phyloP scores from a whole-genome alignment of 2,329 filamentous ascomycete species.

The Penicillium oxalicum region DNA sequence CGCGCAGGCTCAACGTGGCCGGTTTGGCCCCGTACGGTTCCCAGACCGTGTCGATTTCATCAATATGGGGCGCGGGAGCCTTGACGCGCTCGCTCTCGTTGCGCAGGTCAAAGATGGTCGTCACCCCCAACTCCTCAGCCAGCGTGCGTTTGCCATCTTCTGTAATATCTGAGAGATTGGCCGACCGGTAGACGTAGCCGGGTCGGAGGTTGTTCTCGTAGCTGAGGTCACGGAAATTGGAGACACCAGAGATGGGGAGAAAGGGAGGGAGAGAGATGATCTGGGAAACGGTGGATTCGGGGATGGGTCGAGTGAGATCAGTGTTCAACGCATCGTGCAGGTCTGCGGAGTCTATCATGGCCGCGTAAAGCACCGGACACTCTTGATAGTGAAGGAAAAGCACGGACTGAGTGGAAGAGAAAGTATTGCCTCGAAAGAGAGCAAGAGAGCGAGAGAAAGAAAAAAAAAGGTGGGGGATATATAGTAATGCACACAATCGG shows the following conservation, averaged over 20 bases:
- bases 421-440: too few species aligned
- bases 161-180: conserved; percentile 57
- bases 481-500: too few species aligned
- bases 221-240: conserved; percentile 26
- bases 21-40: conserved; percentile 47
- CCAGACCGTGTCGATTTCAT: conserved; percentile 51
- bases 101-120: conserved; percentile 63
- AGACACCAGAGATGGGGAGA: conserved; percentile 21
- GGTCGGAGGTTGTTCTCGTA: conserved; percentile 39
- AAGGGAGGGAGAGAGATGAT: conserved; percentile 25
- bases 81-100: conserved; percentile 44
- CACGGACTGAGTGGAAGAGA: too few species aligned
- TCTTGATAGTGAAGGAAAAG: not conserved
- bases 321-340: conserved; percentile 19
- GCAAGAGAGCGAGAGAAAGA: too few species aligned
- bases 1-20: conserved; percentile 14
- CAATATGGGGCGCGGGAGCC: conserved; percentile 46
- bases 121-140: conserved; percentile 50
- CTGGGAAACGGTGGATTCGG: conserved; percentile 13
- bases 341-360: conserved; percentile 17
- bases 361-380: not conserved
- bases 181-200: conserved; percentile 60
- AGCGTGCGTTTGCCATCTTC: conserved; percentile 50
- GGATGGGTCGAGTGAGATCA: conserved; percentile 21
- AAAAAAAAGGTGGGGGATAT: too few species aligned